A percentile compares a stretch with the other conserved stretches of the same genome.
These are phyloP conservation scores for Trichosporon sp. DNA, from an alignment of 1,284 basidiomycete species.

Conservation along the genomic window DNA sequence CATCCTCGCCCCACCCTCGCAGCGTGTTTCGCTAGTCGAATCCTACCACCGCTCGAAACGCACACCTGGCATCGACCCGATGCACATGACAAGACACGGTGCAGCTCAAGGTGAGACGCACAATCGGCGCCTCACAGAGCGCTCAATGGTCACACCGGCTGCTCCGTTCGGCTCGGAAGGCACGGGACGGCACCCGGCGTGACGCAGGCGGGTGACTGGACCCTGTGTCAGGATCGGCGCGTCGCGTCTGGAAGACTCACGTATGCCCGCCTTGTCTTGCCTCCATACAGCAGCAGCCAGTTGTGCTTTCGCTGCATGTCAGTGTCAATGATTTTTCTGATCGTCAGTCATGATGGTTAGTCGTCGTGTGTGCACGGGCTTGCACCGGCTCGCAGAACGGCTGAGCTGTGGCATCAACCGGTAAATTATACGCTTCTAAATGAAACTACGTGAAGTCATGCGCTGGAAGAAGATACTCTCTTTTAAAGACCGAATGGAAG, in stretches of 20 bases:
- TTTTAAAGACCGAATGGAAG: background rate
- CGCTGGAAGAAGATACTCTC: constrained; percentile 1
- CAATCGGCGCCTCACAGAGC: background rate
- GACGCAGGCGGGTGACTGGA: background rate
- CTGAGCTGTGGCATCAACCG: background rate
- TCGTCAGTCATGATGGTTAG: background rate
- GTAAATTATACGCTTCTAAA: constrained; percentile 15
- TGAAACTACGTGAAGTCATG: background rate
- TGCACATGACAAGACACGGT: too few species aligned
- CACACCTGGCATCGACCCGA: too few species aligned
- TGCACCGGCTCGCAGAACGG: background rate
- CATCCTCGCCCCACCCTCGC: background rate
- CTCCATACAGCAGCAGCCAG: too few species aligned
- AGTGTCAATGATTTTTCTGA: background rate
- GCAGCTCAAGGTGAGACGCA: background rate
- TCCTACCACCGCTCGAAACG: too few species aligned
- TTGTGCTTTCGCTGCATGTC: background rate
- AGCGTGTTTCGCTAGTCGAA: background rate
- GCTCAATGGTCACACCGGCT: background rate
- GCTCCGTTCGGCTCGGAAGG: background rate
- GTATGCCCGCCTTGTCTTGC: background rate
- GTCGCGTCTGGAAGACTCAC: background rate
- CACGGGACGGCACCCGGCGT: background rate
- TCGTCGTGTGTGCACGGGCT: background rate
- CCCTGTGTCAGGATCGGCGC: background rate